Conservation (phyloP, 257 asterid species). For the Scutellaria barbata region DNA sequence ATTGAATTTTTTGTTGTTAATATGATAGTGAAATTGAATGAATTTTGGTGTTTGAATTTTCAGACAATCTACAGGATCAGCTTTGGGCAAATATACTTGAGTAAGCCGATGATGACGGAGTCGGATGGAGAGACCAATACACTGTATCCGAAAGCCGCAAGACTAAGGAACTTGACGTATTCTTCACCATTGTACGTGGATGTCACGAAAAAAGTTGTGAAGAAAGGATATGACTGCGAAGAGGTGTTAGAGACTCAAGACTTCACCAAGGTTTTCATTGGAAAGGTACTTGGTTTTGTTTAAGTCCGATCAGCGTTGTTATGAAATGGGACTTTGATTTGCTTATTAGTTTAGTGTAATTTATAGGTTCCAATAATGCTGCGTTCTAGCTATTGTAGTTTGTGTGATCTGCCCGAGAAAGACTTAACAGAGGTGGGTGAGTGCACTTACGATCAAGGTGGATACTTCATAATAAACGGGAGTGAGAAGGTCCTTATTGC, state of each 20-base stretch:
- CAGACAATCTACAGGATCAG: constrained; percentile 75
- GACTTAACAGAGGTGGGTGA: constrained; percentile 94
- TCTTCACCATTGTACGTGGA: constrained; percentile 88
- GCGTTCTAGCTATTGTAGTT: constrained; percentile 84
- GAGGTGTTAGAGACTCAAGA: constrained; percentile 86
- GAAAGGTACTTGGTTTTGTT: constrained; percentile 54
- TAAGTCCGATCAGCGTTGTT: background rate
- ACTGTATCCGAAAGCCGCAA: constrained; percentile 88
- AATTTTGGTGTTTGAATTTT: background rate
- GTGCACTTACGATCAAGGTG: constrained; percentile 93
- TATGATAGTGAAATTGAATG: background rate
- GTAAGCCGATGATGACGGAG: constrained; percentile 96
- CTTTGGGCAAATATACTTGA: constrained; percentile 85
- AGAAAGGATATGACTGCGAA: constrained; percentile 85
- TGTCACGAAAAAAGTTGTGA: constrained; percentile 67
- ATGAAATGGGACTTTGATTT: background rate
- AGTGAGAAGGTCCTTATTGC: constrained; percentile 93
- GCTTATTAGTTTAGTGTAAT: constrained; percentile 8
- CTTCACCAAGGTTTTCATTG: constrained; percentile 82
- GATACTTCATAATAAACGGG: constrained; percentile 83
- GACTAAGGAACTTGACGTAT: constrained; percentile 85
- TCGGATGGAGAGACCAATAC: constrained; percentile 94
- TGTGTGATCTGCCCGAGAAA: constrained; percentile 73
- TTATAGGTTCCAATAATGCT: constrained; percentile 81
- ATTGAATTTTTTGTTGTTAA: background rate